phyloP scores from a whole-genome alignment of 2,329 filamentous ascomycete genomes.

The Rasamsonia emersonii region DNA sequence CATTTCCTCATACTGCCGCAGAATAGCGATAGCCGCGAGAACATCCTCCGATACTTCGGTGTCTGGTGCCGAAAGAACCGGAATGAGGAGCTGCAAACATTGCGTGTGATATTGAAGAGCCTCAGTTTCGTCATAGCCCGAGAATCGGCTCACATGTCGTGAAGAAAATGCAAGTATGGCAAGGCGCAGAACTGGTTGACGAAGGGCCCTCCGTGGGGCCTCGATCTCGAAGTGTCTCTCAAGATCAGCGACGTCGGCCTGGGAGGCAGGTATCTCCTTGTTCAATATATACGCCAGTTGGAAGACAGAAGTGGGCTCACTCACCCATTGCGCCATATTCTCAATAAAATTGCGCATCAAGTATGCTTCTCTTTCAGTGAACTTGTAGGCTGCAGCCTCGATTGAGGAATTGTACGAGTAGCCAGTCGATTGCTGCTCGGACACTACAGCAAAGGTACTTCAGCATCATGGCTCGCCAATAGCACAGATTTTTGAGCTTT shows the following conservation, averaged over 20 bases:
- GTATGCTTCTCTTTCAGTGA: no score
- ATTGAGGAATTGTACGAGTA: no score
- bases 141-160: conserved; percentile 21
- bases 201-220: conserved; percentile 21
- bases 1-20: conserved; percentile 29
- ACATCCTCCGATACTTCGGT: conserved; percentile 20
- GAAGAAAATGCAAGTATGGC: conserved; percentile 27
- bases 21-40: conserved; percentile 24
- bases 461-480: no score
- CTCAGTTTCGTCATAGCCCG: conserved; percentile 16
- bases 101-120: conserved; percentile 24
- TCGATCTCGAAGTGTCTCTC: conserved; percentile 23
- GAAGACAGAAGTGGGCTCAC: conserved; percentile 2
- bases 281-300: no score
- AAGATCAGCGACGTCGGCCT: conserved; percentile 25
- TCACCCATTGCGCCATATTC: conserved; percentile 25
- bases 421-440: no score
- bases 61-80: conserved; percentile 19
- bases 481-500: no score
- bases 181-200: conserved; percentile 22
- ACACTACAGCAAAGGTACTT: no score
- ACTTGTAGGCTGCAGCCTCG: no score
- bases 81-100: conserved; percentile 26
- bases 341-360: conserved; percentile 23
- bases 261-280: neutral